Evolutionary conservation across 2,329 filamentous ascomycete species (phyloP).

Genomic region (Pyrenophora tritici-repentis): DNA sequence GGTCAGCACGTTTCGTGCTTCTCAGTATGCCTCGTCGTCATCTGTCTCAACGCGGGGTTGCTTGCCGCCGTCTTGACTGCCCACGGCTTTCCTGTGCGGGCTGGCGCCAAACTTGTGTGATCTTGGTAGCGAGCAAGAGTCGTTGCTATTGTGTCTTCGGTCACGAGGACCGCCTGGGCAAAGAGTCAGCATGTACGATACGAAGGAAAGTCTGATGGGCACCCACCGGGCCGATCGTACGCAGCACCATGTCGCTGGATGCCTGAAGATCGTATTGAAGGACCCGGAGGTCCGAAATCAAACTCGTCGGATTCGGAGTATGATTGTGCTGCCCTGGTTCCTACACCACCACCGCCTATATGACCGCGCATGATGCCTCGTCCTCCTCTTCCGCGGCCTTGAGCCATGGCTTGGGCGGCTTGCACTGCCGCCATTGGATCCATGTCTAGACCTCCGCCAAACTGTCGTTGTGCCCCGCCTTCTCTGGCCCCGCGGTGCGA

Average conservation of each 20-base stretch:
- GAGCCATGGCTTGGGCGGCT: not conserved
- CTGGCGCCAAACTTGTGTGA: conserved; percentile 2
- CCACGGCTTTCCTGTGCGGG: not conserved
- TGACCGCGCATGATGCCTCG: not conserved
- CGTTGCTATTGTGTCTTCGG: not conserved
- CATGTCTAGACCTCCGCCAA: conserved; percentile 1
- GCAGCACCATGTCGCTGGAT: conserved; percentile 1
- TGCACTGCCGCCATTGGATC: conserved; percentile 1
- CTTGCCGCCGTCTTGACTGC: conserved; percentile 8
- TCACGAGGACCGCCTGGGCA: not conserved
- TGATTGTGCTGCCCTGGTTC: too few relatives aligned
- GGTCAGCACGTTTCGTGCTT: not conserved
- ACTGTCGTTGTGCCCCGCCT: not conserved
- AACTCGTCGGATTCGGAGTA: conserved; percentile 9
- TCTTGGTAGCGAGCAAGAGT: conserved; percentile 5
- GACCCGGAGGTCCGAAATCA: not conserved
- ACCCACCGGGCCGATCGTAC: conserved; percentile 5
- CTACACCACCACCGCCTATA: not conserved
- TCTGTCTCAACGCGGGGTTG: conserved; percentile 24
- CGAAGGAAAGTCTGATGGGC: not conserved
- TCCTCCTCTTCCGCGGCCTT: conserved; percentile 6
- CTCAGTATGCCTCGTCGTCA: conserved; percentile 20
- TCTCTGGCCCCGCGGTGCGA: conserved; percentile 3
- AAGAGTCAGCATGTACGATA: not conserved
- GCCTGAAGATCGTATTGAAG: not conserved